These are phyloP conservation scores for Capronia epimyces DNA, from an alignment of 2,329 filamentous ascomycete genomes.

Conservation along the genomic window DNA sequence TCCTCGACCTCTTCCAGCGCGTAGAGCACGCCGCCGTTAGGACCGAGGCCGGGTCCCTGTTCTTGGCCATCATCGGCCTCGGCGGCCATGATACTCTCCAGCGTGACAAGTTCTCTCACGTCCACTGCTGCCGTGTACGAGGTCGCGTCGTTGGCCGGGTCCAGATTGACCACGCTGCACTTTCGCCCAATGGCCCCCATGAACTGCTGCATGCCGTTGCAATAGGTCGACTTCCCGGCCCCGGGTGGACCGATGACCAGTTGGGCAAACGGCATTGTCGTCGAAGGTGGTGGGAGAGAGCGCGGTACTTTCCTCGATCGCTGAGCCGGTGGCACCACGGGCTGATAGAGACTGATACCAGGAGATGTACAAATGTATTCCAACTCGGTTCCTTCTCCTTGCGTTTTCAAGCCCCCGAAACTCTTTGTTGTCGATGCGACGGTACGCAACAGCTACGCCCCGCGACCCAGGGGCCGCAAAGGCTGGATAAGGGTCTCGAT, in stretches of 20 bases:
- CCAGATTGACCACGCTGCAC: constrained; percentile 91
- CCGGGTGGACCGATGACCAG: constrained; percentile 91
- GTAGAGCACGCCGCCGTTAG: constrained; percentile 88
- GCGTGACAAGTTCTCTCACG: constrained; percentile 77
- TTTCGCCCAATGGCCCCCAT: constrained; percentile 91
- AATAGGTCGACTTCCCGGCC: constrained; percentile 94
- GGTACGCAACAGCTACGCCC: too few relatives aligned
- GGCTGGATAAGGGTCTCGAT: too few relatives aligned
- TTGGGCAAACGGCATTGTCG: constrained; percentile 60
- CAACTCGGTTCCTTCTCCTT: too few relatives aligned
- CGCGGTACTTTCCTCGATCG: too few relatives aligned
- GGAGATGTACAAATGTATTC: too few relatives aligned
- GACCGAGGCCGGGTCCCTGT: constrained; percentile 54
- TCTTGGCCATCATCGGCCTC: constrained; percentile 49
- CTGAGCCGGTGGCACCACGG: too few relatives aligned
- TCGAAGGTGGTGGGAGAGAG: too few relatives aligned
- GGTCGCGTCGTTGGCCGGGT: constrained; percentile 91
- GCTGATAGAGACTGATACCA: too few relatives aligned
- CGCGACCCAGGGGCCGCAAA: too few relatives aligned
- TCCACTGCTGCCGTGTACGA: constrained; percentile 86
- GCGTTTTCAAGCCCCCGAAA: too few relatives aligned
- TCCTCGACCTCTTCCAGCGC: constrained; percentile 91
- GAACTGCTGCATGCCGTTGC: constrained; percentile 99
- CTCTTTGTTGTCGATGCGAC: too few relatives aligned
- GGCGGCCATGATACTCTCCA: constrained; percentile 92